Evolutionary conservation across 345 rosid genomes (phyloP).

Genomic region (Cochlearia excelsa): DNA sequence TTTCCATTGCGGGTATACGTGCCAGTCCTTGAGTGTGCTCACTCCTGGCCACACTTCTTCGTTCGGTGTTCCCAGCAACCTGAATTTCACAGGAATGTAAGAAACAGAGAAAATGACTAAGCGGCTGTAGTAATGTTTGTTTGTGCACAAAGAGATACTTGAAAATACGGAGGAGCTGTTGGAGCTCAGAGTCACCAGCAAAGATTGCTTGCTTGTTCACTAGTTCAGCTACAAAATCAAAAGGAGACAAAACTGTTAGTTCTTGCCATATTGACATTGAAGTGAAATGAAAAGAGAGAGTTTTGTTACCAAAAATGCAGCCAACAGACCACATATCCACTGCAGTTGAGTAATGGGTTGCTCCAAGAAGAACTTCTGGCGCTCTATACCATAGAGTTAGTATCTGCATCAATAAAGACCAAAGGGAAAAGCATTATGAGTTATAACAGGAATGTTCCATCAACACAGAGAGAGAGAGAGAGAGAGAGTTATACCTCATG

Average conservation of each 20-base stretch:
- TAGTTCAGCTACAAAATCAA: conserved; percentile 59
- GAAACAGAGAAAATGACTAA: conserved; percentile 3
- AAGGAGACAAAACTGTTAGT: conserved; percentile 6
- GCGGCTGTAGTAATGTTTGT: neutral
- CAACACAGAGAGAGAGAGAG: neutral
- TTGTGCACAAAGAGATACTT: conserved; percentile 39
- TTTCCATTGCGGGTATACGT: conserved; percentile 95
- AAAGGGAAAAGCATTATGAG: neutral
- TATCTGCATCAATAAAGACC: conserved; percentile 43
- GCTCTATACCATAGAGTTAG: conserved; percentile 93
- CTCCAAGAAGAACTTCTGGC: conserved; percentile 92
- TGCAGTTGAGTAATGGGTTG: conserved; percentile 95
- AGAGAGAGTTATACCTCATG: conserved; percentile 29
- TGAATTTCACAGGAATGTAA: conserved; percentile 23
- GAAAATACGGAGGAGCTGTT: conserved; percentile 91
- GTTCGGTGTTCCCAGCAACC: conserved; percentile 93
- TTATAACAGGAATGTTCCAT: neutral
- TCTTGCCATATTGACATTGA: conserved; percentile 1
- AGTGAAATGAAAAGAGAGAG: conserved; percentile 9
- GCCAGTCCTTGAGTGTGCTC: conserved; percentile 87
- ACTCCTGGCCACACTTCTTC: conserved; percentile 95
- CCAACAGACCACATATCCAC: conserved; percentile 98
- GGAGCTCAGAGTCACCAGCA: conserved; percentile 94
- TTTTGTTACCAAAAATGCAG: conserved; percentile 70
- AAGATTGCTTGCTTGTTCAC: conserved; percentile 83